Percentiles rank a stretch among this genome's conserved stretches.
These are phyloP conservation scores for Chytriomyces confervae DNA, from an alignment of 192 early-diverging fungal genomes.

Conservation along the genomic window DNA sequence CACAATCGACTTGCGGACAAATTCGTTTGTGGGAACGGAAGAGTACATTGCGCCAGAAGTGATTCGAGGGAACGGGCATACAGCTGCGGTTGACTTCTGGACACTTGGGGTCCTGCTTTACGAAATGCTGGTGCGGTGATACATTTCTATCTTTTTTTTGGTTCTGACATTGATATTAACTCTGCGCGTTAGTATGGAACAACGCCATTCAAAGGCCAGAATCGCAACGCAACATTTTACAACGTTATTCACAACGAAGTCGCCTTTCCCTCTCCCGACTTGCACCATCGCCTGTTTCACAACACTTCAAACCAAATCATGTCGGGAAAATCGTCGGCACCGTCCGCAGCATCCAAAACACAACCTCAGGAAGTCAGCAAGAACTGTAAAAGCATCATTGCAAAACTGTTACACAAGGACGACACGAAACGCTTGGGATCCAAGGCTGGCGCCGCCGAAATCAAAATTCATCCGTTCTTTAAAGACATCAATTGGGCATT, in stretches of 20 bases:
- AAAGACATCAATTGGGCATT: conserved; percentile 92
- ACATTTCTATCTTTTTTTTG: not conserved
- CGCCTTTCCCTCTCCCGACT: conserved; percentile 64
- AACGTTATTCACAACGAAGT: conserved; percentile 85
- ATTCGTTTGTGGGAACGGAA: conserved; percentile 99
- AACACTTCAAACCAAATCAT: not conserved
- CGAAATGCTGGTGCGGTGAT: conserved; percentile 82
- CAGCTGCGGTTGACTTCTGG: conserved; percentile 97
- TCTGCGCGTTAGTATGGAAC: conserved; percentile 69
- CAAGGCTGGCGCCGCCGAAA: conserved; percentile 87
- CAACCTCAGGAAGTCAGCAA: conserved; percentile 54
- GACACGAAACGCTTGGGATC: conserved; percentile 87
- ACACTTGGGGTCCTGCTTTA: conserved; percentile 96
- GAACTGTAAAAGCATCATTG: conserved; percentile 76
- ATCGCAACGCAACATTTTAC: conserved; percentile 85
- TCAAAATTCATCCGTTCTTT: conserved; percentile 93
- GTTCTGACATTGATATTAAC: conserved; percentile 5
- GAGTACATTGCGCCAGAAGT: conserved; percentile 99
- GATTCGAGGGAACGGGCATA: conserved; percentile 93
- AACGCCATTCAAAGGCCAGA: conserved; percentile 96
- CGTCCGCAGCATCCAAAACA: not conserved
- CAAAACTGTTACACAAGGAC: conserved; percentile 87
- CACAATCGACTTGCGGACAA: conserved; percentile 68
- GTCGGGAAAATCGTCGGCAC: not conserved
- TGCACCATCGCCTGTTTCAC: conserved; percentile 22